A percentile compares a stretch with the other conserved stretches of the same genome.
Conservation (phyloP, 1,284 basidiomycete species). For the Dichomitus squalens region DNA sequence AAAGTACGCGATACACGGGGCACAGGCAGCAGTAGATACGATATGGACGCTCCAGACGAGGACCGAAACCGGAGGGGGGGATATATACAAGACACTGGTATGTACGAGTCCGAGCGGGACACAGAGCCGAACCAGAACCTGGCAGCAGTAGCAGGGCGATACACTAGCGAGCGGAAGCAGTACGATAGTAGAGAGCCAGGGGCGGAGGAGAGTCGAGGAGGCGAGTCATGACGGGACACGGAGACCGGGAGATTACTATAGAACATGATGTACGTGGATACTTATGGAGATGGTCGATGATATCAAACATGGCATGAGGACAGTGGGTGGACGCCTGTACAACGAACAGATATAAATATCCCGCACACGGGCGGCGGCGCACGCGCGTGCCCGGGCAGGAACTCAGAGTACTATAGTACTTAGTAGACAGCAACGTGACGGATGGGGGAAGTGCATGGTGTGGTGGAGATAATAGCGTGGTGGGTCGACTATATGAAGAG, state of each 20-base stretch:
- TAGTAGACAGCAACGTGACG: neutral
- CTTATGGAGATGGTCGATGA: neutral
- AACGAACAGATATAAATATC: constrained; percentile 10
- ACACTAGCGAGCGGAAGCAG: constrained; percentile 1
- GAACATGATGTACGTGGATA: neutral
- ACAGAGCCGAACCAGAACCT: neutral
- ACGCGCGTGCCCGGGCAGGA: constrained; percentile 1
- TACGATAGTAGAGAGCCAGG: neutral
- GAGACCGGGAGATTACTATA: neutral
- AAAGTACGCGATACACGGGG: constrained; percentile 17
- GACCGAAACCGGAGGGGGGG: neutral
- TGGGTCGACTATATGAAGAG: neutral
- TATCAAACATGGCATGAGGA: neutral
- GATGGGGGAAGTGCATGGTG: neutral
- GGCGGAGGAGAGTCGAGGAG: neutral
- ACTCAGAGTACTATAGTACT: neutral
- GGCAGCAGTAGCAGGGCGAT: neutral
- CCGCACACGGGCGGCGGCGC: neutral
- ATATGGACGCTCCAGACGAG: neutral
- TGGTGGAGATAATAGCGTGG: neutral
- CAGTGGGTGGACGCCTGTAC: neutral
- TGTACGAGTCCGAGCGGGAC: constrained; percentile 4
- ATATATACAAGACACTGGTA: constrained; percentile 12
- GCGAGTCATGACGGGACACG: neutral
- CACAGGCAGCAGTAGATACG: neutral